Base-by-base conservation (phyloP, 805 yeast species). In the Candida stauntonica region DNA sequence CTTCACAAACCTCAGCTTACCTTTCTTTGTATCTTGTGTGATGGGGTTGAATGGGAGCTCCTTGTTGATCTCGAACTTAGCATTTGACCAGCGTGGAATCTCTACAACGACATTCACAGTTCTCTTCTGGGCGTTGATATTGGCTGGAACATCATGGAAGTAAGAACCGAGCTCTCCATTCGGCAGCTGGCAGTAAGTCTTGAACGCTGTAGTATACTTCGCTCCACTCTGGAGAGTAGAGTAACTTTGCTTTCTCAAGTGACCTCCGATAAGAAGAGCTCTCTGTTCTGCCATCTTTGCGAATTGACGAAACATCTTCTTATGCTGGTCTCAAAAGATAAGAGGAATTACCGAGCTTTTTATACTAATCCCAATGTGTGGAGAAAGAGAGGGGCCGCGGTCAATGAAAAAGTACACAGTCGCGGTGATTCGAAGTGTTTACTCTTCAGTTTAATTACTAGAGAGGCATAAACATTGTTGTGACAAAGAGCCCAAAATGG, bases 51-150 rank as follows among this genome's bases (percentile, higher is more conserved):
- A 74, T 32, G 76, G 66, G 54, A 69, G 69, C 56, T 85, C 95
- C 70, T 88, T 89, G 64, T 84, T 77, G 66, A 89, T 88, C 68
- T 93, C 99, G 64, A 89, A 74, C 73, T 93, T 93, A 50, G 97
- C 98, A 63, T 93, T 93, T 60, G 95, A 77, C 97, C 97, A 91
- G 67, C 98, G 84, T 62, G 99, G 99, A 51, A 93, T 88, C 70
- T 93, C 99, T 48, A 93, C 97, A 55, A 93, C 74, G 85, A 86
- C 82, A 75, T 84, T 85, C 52, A 84, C 72, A 55, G 89, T 76
- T 58, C 89, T 81, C 72, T 86, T 84, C 61, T 86, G 89, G 63
- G 87, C 86, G 68, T 91, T 93, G 56, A 98, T 97, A 59, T 81
- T 89, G 63, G 93, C 75, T 48, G 94, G 93, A 50, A 85, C 79